Percentiles rank a stretch among this genome's conserved stretches.
Conservation (phyloP, 2,329 filamentous ascomycete species). For the Blastomyces emzantsi region DNA sequence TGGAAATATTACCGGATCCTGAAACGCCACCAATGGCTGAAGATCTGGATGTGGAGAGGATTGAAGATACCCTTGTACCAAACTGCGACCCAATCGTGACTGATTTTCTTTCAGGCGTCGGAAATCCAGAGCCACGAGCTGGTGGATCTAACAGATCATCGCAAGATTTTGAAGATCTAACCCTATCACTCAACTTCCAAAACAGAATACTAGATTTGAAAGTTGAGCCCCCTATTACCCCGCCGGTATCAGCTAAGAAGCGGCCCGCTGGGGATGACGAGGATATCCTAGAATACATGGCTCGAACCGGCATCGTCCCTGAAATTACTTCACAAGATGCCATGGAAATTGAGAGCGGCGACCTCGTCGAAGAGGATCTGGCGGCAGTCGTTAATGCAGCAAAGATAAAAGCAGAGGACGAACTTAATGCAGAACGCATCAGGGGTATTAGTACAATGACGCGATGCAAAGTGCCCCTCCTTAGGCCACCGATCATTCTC, state of each 20-base stretch:
- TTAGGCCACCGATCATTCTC: conserved; percentile 36
- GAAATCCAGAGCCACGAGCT: conserved; percentile 11
- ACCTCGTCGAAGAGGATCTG: conserved; percentile 29
- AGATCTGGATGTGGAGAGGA: conserved; percentile 25
- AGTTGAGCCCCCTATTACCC: conserved; percentile 41
- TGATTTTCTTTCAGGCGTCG: background rate
- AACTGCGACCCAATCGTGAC: background rate
- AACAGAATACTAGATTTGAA: conserved; percentile 30
- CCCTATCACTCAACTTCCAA: background rate
- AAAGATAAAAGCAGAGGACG: conserved; percentile 25
- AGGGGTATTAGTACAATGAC: conserved; percentile 39
- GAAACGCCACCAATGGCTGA: conserved; percentile 29
- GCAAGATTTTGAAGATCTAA: background rate
- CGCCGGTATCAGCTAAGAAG: conserved; percentile 22
- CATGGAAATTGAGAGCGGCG: conserved; percentile 25
- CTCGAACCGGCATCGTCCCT: conserved; percentile 21
- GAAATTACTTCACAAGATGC: conserved; percentile 28
- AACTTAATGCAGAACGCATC: conserved; percentile 38
- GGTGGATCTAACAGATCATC: background rate
- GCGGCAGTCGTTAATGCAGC: conserved; percentile 24
- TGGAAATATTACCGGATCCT: conserved; percentile 32
- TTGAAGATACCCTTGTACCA: conserved; percentile 16
- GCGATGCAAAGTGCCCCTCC: conserved; percentile 41
- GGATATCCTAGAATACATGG: conserved; percentile 8
- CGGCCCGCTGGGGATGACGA: conserved; percentile 6